Percentiles rank a stretch among this genome's conserved stretches.
These are phyloP conservation scores for Cicer yamashitae DNA, from an alignment of 306 rosid genomes.

Conservation along the genomic window DNA sequence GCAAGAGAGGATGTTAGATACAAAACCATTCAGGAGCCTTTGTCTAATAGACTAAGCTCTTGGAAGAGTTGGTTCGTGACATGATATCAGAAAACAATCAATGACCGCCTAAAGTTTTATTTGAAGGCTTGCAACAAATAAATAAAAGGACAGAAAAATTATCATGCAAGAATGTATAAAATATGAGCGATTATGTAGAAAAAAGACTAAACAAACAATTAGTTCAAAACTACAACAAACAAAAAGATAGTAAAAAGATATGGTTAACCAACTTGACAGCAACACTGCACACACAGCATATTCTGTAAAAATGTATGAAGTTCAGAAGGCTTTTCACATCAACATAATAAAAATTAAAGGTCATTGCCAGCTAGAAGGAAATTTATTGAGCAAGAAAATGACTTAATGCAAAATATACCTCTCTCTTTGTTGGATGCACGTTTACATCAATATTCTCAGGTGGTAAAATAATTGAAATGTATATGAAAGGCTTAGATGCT, in stretches of 20 bases:
- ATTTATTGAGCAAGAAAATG: not conserved
- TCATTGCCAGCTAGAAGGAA: conserved; percentile 9
- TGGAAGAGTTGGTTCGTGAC: not conserved
- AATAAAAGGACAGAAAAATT: not conserved
- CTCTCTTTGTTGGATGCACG: conserved; percentile 94
- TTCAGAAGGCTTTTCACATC: conserved; percentile 26
- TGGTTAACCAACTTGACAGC: conserved; percentile 23
- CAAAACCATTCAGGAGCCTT: conserved; percentile 9
- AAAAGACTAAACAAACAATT: not conserved
- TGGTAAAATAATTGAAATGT: conserved; percentile 81
- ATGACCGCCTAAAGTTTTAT: conserved; percentile 6
- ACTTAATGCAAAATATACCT: conserved; percentile 54
- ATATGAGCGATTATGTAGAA: not conserved
- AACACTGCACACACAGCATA: conserved; percentile 5
- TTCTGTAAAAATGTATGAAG: conserved; percentile 8
- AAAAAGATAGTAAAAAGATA: conserved; percentile 2
- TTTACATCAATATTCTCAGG: conserved; percentile 91
- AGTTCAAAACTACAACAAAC: conserved; percentile 3
- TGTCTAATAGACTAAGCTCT: conserved; percentile 7
- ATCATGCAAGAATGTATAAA: not conserved
- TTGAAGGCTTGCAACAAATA: not conserved
- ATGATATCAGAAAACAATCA: conserved; percentile 14
- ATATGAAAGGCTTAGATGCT: conserved; percentile 92
- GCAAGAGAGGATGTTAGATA: conserved; percentile 8
- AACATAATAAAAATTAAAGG: conserved; percentile 11